phyloP scores from a whole-genome alignment of 2,329 filamentous ascomycete genomes.

The Cadophora gregata region DNA sequence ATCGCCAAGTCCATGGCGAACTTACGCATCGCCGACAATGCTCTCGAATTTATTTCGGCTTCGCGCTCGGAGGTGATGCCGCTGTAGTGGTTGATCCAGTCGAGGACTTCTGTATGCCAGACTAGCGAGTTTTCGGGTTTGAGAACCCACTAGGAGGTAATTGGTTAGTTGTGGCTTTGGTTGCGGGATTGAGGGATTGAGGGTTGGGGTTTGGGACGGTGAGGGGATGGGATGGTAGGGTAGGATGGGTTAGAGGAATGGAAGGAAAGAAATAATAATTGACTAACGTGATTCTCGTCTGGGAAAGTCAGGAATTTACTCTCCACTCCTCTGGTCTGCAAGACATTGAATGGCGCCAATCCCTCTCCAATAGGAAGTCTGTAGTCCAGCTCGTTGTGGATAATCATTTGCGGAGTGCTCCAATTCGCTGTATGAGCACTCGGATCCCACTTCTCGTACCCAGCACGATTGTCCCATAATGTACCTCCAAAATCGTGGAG shows the following conservation, averaged over 20 bases:
- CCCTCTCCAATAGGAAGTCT: constrained; percentile 84
- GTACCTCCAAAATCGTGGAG: constrained; percentile 69
- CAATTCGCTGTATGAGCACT: constrained; percentile 56
- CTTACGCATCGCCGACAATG: background rate
- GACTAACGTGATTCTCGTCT: constrained; percentile 67
- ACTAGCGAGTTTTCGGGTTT: constrained; percentile 90
- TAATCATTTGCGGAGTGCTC: constrained; percentile 83
- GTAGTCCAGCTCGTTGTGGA: constrained; percentile 92
- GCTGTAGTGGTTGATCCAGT: constrained; percentile 73
- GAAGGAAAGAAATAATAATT: background rate
- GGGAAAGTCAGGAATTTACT: constrained; percentile 70
- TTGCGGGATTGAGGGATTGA: no score
- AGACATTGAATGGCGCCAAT: constrained; percentile 66
- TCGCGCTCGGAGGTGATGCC: constrained; percentile 49
- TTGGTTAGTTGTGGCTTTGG: no score
- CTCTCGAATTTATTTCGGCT: constrained; percentile 24
- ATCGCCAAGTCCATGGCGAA: background rate
- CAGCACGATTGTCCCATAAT: constrained; percentile 60
- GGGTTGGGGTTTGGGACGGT: no score
- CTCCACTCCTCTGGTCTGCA: constrained; percentile 65
- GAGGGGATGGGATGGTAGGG: no score
- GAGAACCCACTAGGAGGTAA: constrained; percentile 70
- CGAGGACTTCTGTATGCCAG: constrained; percentile 87
- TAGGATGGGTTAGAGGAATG: background rate
- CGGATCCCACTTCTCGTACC: constrained; percentile 75